These are phyloP conservation scores for Grosmannia serpens DNA, from an alignment of 2,329 filamentous ascomycete species.

Conservation along the genomic window DNA sequence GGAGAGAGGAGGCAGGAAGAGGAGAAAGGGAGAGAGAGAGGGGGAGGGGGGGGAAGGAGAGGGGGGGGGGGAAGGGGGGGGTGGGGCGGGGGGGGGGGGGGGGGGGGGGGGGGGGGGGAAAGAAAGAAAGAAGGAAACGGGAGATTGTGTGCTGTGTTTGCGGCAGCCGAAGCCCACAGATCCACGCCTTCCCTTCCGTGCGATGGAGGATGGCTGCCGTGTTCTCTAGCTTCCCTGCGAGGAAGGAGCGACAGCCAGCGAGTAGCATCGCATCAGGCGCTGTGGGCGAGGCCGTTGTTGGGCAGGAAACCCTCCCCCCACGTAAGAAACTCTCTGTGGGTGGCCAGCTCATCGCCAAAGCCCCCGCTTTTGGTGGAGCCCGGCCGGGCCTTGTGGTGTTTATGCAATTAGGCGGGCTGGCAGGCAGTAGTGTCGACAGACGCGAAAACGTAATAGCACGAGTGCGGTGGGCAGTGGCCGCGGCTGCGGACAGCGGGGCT, in stretches of 20 bases:
- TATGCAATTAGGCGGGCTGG: no score
- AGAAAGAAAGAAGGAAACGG: not conserved
- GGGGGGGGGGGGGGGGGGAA: not conserved
- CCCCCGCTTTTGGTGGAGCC: not conserved
- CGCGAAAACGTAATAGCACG: no score
- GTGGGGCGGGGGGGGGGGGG: not conserved
- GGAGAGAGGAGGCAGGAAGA: not conserved
- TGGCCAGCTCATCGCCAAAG: no score
- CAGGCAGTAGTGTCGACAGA: no score
- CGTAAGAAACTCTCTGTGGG: not conserved
- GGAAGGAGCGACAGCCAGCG: not conserved
- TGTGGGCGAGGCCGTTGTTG: not conserved
- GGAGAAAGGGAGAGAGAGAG: not conserved
- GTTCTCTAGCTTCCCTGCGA: not conserved
- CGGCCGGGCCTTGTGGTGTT: no score
- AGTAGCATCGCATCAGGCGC: not conserved
- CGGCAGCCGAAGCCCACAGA: not conserved
- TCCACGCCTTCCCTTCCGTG: not conserved
- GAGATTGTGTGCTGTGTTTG: not conserved
- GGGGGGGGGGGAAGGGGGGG: not conserved
- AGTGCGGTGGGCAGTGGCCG: no score
- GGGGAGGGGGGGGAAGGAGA: not conserved
- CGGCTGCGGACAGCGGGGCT: no score
- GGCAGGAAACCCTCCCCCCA: not conserved
- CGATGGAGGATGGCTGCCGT: not conserved